A percentile compares a stretch with the other conserved stretches of the same genome.
These are phyloP conservation scores for Skeletonema costatum DNA, from an alignment of 108 stramenopile genomes.

Conservation along the genomic window DNA sequence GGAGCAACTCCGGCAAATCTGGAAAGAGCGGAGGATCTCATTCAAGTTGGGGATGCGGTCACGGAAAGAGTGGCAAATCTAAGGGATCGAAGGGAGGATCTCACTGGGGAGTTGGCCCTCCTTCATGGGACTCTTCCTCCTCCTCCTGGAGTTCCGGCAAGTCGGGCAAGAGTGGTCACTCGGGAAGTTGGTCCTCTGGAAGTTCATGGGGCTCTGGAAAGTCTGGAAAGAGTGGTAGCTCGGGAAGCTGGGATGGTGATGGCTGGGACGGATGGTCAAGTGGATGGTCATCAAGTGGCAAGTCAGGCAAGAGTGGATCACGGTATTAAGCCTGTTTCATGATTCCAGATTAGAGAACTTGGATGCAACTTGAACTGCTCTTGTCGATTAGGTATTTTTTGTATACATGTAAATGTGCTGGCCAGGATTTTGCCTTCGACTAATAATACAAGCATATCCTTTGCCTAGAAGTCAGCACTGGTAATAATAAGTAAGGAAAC, in stretches of 20 bases:
- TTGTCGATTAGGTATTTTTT: background rate
- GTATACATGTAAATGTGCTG: background rate
- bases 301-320: background rate
- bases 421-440: background rate
- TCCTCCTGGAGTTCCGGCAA: too few relatives aligned
- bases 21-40: too few relatives aligned
- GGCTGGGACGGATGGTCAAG: background rate
- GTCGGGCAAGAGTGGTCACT: too few relatives aligned
- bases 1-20: too few relatives aligned
- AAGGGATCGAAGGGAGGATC: background rate
- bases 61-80: too few relatives aligned
- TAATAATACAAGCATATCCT: background rate
- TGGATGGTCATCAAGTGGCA: background rate
- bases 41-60: too few relatives aligned
- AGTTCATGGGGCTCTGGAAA: background rate
- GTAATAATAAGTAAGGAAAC: background rate
- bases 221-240: background rate
- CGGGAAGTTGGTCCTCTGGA: too few relatives aligned
- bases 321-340: background rate
- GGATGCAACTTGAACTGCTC: background rate
- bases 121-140: background rate
- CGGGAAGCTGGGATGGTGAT: background rate
- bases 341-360: background rate
- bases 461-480: background rate
- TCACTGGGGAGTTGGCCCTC: background rate